Percentiles rank a stretch among this genome's conserved stretches.
These are phyloP conservation scores for Neopestalotiopsis rosae DNA, from an alignment of 2,329 filamentous ascomycete species.

Conservation along the genomic window DNA sequence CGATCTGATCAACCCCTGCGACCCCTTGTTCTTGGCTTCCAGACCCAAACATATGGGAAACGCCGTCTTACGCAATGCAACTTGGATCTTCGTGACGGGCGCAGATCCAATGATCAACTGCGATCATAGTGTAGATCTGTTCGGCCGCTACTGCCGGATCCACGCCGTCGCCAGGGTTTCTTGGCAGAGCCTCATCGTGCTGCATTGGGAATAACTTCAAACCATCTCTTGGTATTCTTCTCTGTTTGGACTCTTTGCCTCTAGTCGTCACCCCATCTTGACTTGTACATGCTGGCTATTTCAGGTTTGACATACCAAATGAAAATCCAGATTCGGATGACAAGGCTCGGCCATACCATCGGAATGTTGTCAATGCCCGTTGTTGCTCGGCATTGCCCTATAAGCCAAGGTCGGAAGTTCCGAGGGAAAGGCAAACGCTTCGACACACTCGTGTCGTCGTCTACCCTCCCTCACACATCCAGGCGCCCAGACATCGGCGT, in stretches of 20 bases:
- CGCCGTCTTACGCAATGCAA: constrained; percentile 8
- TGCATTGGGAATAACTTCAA: constrained; percentile 19
- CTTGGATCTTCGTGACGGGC: constrained; percentile 11
- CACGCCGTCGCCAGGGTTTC: constrained; percentile 5
- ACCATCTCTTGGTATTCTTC: background rate
- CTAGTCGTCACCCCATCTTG: background rate
- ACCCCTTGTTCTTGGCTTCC: constrained; percentile 3
- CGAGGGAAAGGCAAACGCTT: background rate
- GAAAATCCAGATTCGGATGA: background rate
- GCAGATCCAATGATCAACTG: constrained; percentile 19
- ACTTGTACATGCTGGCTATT: background rate
- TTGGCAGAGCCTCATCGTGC: constrained; percentile 17
- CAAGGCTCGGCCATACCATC: background rate
- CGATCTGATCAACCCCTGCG: background rate
- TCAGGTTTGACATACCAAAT: background rate
- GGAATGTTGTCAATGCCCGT: too few species aligned
- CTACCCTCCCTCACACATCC: background rate
- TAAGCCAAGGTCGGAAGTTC: background rate
- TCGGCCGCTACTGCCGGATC: constrained; percentile 14
- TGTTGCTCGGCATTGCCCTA: too few species aligned
- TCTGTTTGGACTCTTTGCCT: too few species aligned
- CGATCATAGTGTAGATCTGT: constrained; percentile 14
- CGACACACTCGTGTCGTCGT: background rate
- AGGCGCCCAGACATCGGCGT: background rate
- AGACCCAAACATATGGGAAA: background rate